Base-by-base conservation (phyloP, 805 yeast species). In the Yamadazyma nakazawae region DNA sequence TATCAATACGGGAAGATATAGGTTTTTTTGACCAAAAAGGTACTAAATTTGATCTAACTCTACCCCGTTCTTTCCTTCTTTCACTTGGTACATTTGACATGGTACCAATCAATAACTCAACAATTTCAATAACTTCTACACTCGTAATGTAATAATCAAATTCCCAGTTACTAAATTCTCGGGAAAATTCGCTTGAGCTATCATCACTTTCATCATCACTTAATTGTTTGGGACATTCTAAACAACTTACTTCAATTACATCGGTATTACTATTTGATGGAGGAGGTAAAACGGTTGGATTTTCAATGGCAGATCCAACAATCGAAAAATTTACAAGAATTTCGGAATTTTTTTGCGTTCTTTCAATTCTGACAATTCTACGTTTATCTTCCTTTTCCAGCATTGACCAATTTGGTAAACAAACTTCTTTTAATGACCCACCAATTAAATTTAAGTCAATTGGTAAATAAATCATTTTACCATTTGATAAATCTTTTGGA, bases 21-120 rank as follows among this genome's bases (percentile, higher is more conserved):
- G 85, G 82, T 53, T 70, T 79, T 59, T 76, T 78, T 21, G 79
- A 74, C 87, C 87, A 82, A 58, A 80, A 82, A 5, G 85, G 84
- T 46, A 81, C 84, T 63, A 82, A 66, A 54, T 82, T 82, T 39
- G 83, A 78, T 62, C 88, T 68, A 37, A 82, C 78, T 47, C 88
- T 66, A n/a, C 87, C 87, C 40, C 85, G 60, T 57, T 82, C 87
- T 49, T 78, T 72, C 50, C 88, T 73, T 50, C 80, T 73, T 46
- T 77, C 82, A 6, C 68, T 69, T 5, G 79, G 71, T 10, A 37
- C 28, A 45, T 63, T 64, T 30, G 61, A 57, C 47, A 72, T 72
- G 2, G 76, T 68, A 5, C 84, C 83, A 51, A 82, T 79, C 39
- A 82, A 59, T 43, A 81, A 59, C 62, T 82, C 87, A 26, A 82